Conservation (phyloP, 306 rosid species). For the Styphnolobium japonicum region DNA sequence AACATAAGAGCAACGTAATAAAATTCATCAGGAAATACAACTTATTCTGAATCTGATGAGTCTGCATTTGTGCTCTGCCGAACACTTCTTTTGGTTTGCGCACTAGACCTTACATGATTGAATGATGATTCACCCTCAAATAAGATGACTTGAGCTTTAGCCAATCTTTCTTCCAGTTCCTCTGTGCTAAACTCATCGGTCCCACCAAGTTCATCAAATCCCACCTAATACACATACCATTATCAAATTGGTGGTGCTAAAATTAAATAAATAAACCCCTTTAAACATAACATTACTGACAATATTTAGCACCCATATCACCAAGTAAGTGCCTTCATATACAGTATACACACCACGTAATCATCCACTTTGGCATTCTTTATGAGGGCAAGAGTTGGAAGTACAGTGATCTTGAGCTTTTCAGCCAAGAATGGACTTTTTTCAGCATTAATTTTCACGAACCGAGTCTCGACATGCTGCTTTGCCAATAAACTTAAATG, state of each 20-base stretch:
- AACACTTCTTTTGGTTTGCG: conserved; percentile 56
- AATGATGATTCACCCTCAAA: conserved; percentile 82
- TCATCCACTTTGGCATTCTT: conserved; percentile 96
- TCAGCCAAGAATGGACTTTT: conserved; percentile 95
- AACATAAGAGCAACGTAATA: neutral
- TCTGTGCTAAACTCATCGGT: conserved; percentile 91
- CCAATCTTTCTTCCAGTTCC: conserved; percentile 84
- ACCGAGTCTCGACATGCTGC: conserved; percentile 90
- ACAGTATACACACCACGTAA: conserved; percentile 74
- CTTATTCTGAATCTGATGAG: conserved; percentile 85
- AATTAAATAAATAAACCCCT: neutral
- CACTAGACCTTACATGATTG: conserved; percentile 47
- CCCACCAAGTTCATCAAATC: conserved; percentile 96
- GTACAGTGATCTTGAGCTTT: conserved; percentile 85
- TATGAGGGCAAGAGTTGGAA: conserved; percentile 91
- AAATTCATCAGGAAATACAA: conserved; percentile 17
- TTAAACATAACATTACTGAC: neutral
- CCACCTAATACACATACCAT: conserved; percentile 58
- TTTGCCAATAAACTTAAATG: conserved; percentile 76
- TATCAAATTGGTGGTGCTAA: conserved; percentile 12
- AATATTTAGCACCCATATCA: neutral
- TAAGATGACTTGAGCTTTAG: conserved; percentile 77
- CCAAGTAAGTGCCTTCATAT: neutral
- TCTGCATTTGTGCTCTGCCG: conserved; percentile 63
- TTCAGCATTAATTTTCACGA: conserved; percentile 81